Evolutionary conservation across 768 basidiomycete species (phyloP).

Genomic region (Rhodosporidiobolus odoratus): DNA sequence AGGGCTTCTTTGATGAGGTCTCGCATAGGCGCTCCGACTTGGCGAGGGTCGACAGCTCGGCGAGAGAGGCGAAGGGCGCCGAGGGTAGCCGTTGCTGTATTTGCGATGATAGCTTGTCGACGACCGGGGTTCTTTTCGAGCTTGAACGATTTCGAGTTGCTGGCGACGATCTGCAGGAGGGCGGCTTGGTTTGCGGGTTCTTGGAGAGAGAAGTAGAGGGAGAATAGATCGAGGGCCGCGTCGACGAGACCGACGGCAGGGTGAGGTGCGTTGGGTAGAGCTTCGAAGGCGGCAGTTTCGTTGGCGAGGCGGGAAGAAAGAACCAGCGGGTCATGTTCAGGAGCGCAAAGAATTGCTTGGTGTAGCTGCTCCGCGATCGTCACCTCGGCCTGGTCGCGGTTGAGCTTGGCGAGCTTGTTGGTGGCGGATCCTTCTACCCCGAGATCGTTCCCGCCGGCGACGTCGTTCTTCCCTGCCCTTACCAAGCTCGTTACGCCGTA

Average conservation of each 20-base stretch:
- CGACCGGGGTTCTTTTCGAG: conserved; percentile 82
- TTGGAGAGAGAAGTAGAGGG: conserved; percentile 70
- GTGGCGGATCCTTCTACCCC: conserved; percentile 15
- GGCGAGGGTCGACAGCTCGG: conserved; percentile 36
- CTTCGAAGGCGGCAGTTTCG: conserved; percentile 48
- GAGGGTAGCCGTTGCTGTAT: conserved; percentile 68
- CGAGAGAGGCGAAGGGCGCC: conserved; percentile 56
- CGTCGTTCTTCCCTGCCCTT: conserved; percentile 19
- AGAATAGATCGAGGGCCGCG: conserved; percentile 79
- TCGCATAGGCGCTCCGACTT: conserved; percentile 41
- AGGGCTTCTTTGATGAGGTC: conserved; percentile 60
- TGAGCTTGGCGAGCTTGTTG: conserved; percentile 52
- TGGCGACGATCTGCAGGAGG: conserved; percentile 53
- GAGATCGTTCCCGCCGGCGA: conserved; percentile 37
- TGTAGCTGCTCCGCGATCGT: conserved; percentile 70
- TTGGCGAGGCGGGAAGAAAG: conserved; percentile 50
- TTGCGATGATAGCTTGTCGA: conserved; percentile 74
- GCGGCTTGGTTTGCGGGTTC: conserved; percentile 53
- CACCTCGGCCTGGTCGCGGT: conserved; percentile 73
- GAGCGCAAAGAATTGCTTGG: conserved; percentile 72
- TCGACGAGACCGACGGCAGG: conserved; percentile 78
- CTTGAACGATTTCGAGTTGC: conserved; percentile 65
- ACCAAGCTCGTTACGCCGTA: conserved; percentile 74
- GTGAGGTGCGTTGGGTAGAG: conserved; percentile 57
- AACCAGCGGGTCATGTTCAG: conserved; percentile 77